Evolutionary conservation across 176 grass and related monocot species (phyloP).

Genomic region (Melocanna baccifera): DNA sequence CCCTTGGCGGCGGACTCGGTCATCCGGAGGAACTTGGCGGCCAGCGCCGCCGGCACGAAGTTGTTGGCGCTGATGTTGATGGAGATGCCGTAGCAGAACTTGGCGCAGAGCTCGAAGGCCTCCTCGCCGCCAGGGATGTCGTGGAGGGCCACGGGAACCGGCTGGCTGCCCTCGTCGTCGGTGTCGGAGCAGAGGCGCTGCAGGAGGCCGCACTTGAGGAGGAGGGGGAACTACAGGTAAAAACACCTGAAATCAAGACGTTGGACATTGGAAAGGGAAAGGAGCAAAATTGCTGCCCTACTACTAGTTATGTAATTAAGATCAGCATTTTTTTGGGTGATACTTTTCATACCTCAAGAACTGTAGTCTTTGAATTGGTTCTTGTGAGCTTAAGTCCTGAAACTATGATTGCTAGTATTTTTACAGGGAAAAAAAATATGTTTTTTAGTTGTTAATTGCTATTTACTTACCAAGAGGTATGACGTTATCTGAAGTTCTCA

Average conservation of each 20-base stretch:
- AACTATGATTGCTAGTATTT: background rate
- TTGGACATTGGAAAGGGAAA: conserved; percentile 43
- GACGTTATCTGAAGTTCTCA: background rate
- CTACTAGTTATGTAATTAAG: background rate
- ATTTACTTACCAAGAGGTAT: background rate
- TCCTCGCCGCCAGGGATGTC: conserved; percentile 76
- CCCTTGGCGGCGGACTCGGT: conserved; percentile 73
- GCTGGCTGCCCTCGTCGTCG: conserved; percentile 40
- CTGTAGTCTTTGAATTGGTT: background rate
- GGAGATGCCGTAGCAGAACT: conserved; percentile 93
- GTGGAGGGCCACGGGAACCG: conserved; percentile 52
- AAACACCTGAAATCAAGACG: conserved; percentile 92
- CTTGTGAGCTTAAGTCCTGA: background rate
- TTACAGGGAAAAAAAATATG: too few relatives aligned
- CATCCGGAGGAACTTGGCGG: conserved; percentile 82
- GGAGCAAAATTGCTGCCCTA: conserved; percentile 17
- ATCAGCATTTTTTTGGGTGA: background rate
- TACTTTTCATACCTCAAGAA: background rate
- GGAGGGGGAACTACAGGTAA: conserved; percentile 95
- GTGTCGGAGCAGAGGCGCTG: conserved; percentile 70
- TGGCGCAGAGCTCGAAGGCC: conserved; percentile 87
- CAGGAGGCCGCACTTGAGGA: conserved; percentile 91
- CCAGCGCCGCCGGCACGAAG: conserved; percentile 57
- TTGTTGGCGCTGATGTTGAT: conserved; percentile 79
- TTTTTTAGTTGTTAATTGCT: background rate